These are phyloP conservation scores for Ogataea henricii DNA, from an alignment of 805 yeast genomes.

Conservation along the genomic window DNA sequence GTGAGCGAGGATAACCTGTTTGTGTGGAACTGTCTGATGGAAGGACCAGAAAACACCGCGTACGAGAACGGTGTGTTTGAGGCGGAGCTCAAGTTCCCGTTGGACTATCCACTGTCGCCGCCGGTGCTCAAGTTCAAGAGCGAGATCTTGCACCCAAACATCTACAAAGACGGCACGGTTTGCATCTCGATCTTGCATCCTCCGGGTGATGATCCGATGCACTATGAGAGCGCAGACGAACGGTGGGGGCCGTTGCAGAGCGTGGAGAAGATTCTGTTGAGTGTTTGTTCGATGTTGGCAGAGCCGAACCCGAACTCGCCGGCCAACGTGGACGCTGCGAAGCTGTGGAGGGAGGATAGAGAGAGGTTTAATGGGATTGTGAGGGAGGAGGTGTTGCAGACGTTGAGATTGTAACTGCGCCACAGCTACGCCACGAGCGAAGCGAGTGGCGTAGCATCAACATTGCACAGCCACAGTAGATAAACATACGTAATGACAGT, in stretches of 20 bases:
- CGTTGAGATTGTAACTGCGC: conserved; percentile 62
- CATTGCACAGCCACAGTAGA: no score
- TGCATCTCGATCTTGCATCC: conserved; percentile 94
- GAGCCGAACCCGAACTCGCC: conserved; percentile 97
- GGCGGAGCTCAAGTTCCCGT: conserved; percentile 47
- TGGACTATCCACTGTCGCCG: conserved; percentile 59
- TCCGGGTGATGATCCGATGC: conserved; percentile 96
- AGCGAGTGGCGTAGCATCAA: background rate
- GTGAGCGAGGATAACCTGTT: conserved; percentile 55
- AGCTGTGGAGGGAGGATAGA: conserved; percentile 88
- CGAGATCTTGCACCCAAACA: conserved; percentile 88
- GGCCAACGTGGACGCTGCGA: conserved; percentile 79
- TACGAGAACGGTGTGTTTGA: conserved; percentile 59
- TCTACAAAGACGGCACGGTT: conserved; percentile 92
- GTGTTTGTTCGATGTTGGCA: conserved; percentile 95
- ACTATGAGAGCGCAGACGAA: conserved; percentile 93
- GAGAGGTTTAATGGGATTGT: conserved; percentile 67
- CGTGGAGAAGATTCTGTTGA: conserved; percentile 90
- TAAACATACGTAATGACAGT: no score
- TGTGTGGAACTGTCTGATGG: conserved; percentile 54
- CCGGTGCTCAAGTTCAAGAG: conserved; percentile 69
- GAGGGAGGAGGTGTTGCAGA: conserved; percentile 62
- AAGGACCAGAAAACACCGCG: conserved; percentile 57
- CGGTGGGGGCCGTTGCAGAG: conserved; percentile 98
- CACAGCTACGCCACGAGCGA: no score